Base-by-base conservation (phyloP, 805 yeast species). In the Metschnikowia gruessii region DNA sequence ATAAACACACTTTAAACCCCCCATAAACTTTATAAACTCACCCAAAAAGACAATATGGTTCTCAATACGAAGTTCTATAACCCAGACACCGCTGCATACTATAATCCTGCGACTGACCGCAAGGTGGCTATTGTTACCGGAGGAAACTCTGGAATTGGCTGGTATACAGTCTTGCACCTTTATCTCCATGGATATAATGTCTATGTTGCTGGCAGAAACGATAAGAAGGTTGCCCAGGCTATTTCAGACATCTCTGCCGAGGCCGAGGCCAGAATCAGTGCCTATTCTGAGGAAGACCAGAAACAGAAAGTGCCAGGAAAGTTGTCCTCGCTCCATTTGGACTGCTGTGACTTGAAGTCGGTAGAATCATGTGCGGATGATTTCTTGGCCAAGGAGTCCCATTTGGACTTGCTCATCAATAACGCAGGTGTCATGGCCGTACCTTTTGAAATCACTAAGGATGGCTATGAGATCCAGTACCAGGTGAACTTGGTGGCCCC, bases 381-480 rank as follows among this genome's bases (percentile, higher is more conserved):
- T 8, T 64, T 70, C 39, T 28, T 37, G 11, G 30, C 42, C 13
- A 49, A 51, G 10, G 76, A 70, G 49, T 40, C 52, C 1, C 52
- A 54, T 21, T 52, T 71, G 26, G 65, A 71, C 40, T 42, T 69
- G 22, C 62, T 71, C 40, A 61, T 71, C 41, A 66, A 66, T 48
- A 71, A 71, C 54, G 76, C 75, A 4, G 75, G 76, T 1, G 41
- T 70, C 12, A 68, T 70, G 75, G 74, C 59, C 3, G 59, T 63
- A n/a, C 73, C 74, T 0, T 63, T 52, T 45, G 64, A 63, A 43
- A 42, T 54, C 30, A 68, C 75, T 9, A 60, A 60, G 40, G 75
- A 71, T 50, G 66, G 62, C 17, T 62, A 59, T 52, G 76, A 71
- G 51, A 55, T 69, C 32, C 75, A 70, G 58, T 69, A 65, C 53